phyloP scores from a whole-genome alignment of 2,329 filamentous ascomycete genomes.

The Fusarium secorum region DNA sequence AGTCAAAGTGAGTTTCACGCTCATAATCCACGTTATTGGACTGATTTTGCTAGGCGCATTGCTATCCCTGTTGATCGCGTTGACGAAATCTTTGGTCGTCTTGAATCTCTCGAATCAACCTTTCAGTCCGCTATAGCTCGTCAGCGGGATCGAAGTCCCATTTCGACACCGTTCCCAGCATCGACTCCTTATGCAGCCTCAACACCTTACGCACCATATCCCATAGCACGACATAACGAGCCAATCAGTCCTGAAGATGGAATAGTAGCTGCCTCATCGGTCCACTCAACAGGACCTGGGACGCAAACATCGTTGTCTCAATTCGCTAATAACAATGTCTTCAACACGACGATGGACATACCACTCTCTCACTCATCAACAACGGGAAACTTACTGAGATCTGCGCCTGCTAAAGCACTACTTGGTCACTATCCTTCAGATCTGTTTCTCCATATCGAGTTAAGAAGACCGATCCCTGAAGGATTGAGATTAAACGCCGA shows the following conservation, averaged over 20 bases:
- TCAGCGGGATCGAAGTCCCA: constrained; percentile 16
- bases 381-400: constrained; percentile 18
- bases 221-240: constrained; percentile 7
- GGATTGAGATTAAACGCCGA: constrained; percentile 10
- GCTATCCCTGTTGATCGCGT: constrained; percentile 19
- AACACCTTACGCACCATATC: neutral
- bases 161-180: neutral
- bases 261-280: constrained; percentile 3
- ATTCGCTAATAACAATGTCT: constrained; percentile 33
- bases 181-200: constrained; percentile 4
- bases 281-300: constrained; percentile 19
- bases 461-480: constrained; percentile 17
- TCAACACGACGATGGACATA: constrained; percentile 36
- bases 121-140: constrained; percentile 16
- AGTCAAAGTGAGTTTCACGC: neutral
- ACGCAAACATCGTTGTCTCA: constrained; percentile 16
- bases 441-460: constrained; percentile 28
- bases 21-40: too few species aligned
- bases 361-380: constrained; percentile 31
- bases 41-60: too few species aligned
- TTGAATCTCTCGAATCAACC: constrained; percentile 24
- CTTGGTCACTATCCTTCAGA: constrained; percentile 28
- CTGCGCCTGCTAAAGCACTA: constrained; percentile 19
- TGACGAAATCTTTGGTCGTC: constrained; percentile 32
- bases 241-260: constrained; percentile 15